Percentiles rank a stretch among this genome's conserved stretches.
phyloP scores from a whole-genome alignment of 1,139 yeast genomes.

The Hemisphaericaspora xylanilytica region DNA sequence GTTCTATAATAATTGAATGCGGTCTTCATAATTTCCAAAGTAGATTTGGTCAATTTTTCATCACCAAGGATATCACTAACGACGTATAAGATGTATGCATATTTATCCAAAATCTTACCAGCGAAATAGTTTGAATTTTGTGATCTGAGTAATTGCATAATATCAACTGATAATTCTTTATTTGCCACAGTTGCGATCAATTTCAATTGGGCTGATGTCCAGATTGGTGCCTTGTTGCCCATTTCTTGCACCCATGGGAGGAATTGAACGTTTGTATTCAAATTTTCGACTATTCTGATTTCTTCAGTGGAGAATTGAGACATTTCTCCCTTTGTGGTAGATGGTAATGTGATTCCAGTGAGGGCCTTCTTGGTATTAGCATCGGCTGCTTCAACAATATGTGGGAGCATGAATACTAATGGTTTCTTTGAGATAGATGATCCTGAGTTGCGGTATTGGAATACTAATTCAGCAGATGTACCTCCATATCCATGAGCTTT shows the following conservation, averaged over 20 bases:
- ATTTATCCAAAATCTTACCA: constrained; percentile 65
- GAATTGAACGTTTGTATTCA: constrained; percentile 44
- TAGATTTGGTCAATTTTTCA: constrained; percentile 43
- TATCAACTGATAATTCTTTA: constrained; percentile 44
- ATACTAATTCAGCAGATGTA: constrained; percentile 42
- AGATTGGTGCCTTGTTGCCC: constrained; percentile 13
- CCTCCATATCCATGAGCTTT: constrained; percentile 19
- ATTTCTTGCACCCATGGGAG: constrained; percentile 30
- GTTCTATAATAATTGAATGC: constrained; percentile 49
- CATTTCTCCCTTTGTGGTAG: constrained; percentile 62
- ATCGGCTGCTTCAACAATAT: constrained; percentile 53
- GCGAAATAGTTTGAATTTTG: constrained; percentile 53
- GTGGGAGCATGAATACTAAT: constrained; percentile 64
- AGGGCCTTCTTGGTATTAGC: constrained; percentile 27
- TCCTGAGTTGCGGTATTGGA: constrained; percentile 51
- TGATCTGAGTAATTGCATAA: constrained; percentile 43
- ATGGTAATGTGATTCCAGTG: constrained; percentile 46
- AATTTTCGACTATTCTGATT: constrained; percentile 44
- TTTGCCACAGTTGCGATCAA: constrained; percentile 49
- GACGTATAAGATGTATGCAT: constrained; percentile 61
- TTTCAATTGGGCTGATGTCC: constrained; percentile 30
- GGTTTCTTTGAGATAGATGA: constrained; percentile 44
- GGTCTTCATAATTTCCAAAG: constrained; percentile 48
- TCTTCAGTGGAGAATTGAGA: constrained; percentile 50
- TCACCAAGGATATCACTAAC: constrained; percentile 59